Evolutionary conservation across 73 alveolate species (phyloP).

Genomic region (Tetrahymena elliotti): DNA sequence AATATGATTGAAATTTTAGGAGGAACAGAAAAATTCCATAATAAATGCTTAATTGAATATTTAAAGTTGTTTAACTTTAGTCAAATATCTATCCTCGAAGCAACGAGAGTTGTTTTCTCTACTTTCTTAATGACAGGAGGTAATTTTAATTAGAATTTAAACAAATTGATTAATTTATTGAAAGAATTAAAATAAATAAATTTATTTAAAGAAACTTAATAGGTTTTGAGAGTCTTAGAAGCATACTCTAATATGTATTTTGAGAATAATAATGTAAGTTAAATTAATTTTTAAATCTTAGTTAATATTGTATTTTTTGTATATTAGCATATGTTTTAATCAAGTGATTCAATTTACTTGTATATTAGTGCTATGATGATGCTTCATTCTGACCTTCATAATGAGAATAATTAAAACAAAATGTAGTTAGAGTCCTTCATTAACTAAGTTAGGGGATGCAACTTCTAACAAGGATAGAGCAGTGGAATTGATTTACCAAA

Average conservation of each 20-base stretch:
- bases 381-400: neutral
- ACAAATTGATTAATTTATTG: no score
- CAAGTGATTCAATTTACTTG: neutral
- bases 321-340: neutral
- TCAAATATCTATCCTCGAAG: neutral
- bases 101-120: neutral
- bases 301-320: neutral
- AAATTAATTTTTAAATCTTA: neutral
- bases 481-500: neutral
- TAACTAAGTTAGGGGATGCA: neutral
- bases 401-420: neutral
- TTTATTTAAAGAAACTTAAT: neutral
- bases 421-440: neutral
- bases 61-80: neutral
- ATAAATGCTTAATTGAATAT: neutral
- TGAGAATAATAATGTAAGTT: neutral
- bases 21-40: neutral
- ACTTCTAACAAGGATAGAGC: neutral
- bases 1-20: neutral
- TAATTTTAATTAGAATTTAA: no score
- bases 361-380: neutral
- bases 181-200: neutral
- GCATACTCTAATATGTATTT: neutral
- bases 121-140: neutral
- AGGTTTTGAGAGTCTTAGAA: neutral